These are phyloP conservation scores for Collybia nuda DNA, from an alignment of 768 basidiomycete species.

Conservation along the genomic window DNA sequence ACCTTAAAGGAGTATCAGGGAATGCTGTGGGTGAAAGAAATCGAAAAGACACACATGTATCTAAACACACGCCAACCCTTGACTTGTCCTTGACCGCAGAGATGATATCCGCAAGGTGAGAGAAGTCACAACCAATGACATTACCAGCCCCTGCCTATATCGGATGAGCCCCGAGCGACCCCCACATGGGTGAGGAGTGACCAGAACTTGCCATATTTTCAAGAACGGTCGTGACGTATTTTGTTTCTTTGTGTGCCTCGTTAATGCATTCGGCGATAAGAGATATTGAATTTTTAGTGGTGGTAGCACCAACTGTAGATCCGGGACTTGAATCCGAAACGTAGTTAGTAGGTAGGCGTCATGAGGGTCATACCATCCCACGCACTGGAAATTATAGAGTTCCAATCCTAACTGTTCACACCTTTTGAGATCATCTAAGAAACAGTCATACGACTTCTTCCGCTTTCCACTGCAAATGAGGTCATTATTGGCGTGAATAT, in stretches of 20 bases:
- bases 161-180: neutral
- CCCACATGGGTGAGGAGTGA: neutral
- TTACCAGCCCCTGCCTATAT: constrained; percentile 76
- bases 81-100: constrained; percentile 66
- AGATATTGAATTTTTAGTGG: constrained; percentile 57
- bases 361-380: constrained; percentile 7
- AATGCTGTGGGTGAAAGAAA: neutral
- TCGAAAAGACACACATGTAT: constrained; percentile 62
- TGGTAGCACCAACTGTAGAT: constrained; percentile 73
- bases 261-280: constrained; percentile 75
- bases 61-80: constrained; percentile 80
- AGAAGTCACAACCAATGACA: constrained; percentile 71
- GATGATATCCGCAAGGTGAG: constrained; percentile 71
- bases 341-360: neutral
- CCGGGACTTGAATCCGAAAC: constrained; percentile 54
- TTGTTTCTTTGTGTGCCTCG: constrained; percentile 62
- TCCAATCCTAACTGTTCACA: constrained; percentile 75
- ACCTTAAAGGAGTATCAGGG: constrained; percentile 35
- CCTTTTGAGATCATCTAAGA: constrained; percentile 77
- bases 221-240: constrained; percentile 59
- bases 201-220: constrained; percentile 75
- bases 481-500: neutral
- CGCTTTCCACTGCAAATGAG: constrained; percentile 51
- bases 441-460: constrained; percentile 73
- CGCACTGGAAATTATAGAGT: constrained; percentile 86